Evolutionary conservation across 306 rosid genomes (phyloP), one percentile per base, ranked within the genome.

Genomic region (Castanospermum australe): DNA sequence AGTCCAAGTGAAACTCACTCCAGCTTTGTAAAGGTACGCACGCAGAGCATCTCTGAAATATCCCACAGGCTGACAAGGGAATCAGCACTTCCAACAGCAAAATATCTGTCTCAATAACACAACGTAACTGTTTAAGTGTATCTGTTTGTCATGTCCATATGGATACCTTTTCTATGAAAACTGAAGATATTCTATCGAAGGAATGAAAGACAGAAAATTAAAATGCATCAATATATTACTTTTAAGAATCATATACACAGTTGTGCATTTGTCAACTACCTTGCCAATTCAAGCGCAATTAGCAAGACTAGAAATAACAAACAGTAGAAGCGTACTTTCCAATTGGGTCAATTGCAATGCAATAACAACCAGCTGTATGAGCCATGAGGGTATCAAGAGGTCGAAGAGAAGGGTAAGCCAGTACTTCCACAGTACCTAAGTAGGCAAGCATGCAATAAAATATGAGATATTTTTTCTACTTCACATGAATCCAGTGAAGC

Each of bases 41-140:
- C 95, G 9, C 97, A 95, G n/a, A 95, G 95, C 99, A 95, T 92
- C 94, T 95, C 90, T 0, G 95, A 88, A 87, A 95, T 91, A 81
- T 88, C 91, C 98, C 99, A 95, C 73, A 95, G 82, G 83, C 99
- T 95, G 79, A 95, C 99, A 75, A 91, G 87, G 68, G 99, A 95
- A 89, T 95, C 98, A 6, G 97, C 99, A 87, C 99, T 94, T 82
- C 99, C 99, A 70, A 94, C 97, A 4, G 99, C 97, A 70, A 92
- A 94, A 78, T 91, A 89, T 80, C 99, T 94, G 90, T 62, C 45
- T 59, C 62, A 35, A 10, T 17, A 69, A 35, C 33, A 77, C 52
- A 54, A 69, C 69, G 71, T 45, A 48, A 73, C 4, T 22, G 10
- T 36, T 77, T 55, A 42, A 39, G 38, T 25, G 41, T 42, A 75